Evolutionary conservation across 78 protist species (phyloP), one percentile per base, ranked within the genome.

Genomic region (Andalucia godoyi): DNA sequence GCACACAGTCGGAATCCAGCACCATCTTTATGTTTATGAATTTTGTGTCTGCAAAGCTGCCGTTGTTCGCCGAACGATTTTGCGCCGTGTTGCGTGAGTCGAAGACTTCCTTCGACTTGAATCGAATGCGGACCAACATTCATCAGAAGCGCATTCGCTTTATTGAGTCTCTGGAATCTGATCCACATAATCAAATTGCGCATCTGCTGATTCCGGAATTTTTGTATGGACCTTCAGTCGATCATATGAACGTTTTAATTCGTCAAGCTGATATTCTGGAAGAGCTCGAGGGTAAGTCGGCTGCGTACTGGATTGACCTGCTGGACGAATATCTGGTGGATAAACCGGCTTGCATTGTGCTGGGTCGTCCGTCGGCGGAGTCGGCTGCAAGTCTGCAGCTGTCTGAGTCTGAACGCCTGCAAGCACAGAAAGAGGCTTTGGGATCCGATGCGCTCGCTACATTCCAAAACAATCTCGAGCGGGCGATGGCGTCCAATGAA

Each of bases 271-370:
- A 10, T 9, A 13, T 43, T 12, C 10, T 49, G 8, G 54, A 4
- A 23, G 10, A 49, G 54, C 27, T 27, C 2, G 49, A 10, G 38
- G 4, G 8, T 15, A 18, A 29, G 32, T 1, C 57, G 40, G 32
- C 36, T 8, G 71, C 34, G 27, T 18, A 50, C 39, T 65, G 71
- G 71, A 4, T 30, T 43, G 51, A 55, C 45, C 40, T 65, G 25
- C 55, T 63, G 42, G 36, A 47, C 43, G 13, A 63, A n/a, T 38
- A 30, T 34, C 2, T 57, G 23, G 27, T 49, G 5, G 40, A 12
- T 25, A 13, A 29, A 10, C 66, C 47, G 6, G 23, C 0, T 13
- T 57, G 57, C 18, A 0, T n/a, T 4, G 67, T 70, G 3, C 17
- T 0, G 8, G 67, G 51, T 18, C 23, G 2, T 30, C 76, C 76